phyloP scores from a whole-genome alignment of 306 rosid genomes.

The Crotalaria pallida region DNA sequence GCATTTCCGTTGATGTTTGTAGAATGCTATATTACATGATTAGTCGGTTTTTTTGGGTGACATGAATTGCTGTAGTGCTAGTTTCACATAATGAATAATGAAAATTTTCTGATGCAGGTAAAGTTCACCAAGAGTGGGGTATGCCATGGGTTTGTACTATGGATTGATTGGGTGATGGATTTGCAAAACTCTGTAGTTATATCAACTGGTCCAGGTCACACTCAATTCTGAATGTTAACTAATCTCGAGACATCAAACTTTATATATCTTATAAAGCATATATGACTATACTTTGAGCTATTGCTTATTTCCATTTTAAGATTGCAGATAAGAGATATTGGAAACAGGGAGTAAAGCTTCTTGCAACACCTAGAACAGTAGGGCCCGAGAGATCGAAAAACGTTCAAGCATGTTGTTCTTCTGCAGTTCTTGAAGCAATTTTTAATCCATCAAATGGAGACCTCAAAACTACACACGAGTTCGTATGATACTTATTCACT shows the following conservation, averaged over 20 bases:
- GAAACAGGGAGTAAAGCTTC: slow-evolving; percentile 96
- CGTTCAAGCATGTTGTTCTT: slow-evolving; percentile 27
- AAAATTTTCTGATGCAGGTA: slow-evolving; percentile 42
- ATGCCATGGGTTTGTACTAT: slow-evolving; percentile 79
- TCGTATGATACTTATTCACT: slow-evolving; percentile 26
- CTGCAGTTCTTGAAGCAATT: slow-evolving; percentile 55
- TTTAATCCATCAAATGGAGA: slow-evolving; percentile 65
- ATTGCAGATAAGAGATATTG: slow-evolving; percentile 76
- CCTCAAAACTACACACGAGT: slow-evolving; percentile 35
- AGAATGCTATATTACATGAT: background rate
- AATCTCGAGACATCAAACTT: background rate
- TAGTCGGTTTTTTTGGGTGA: background rate
- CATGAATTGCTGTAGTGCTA: background rate
- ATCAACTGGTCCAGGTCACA: slow-evolving; percentile 84
- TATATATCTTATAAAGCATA: background rate
- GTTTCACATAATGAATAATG: slow-evolving; percentile 8
- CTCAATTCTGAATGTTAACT: background rate
- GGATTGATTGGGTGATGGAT: slow-evolving; percentile 97
- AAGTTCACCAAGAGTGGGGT: slow-evolving; percentile 51
- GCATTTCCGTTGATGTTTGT: slow-evolving; percentile 1
- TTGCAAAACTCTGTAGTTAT: slow-evolving; percentile 48
- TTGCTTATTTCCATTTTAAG: slow-evolving; percentile 19
- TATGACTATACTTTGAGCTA: background rate
- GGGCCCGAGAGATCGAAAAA: slow-evolving; percentile 25
- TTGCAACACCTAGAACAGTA: slow-evolving; percentile 57